phyloP scores from a whole-genome alignment of 495 filamentous ascomycete genomes.

The Echria macrotheca region DNA sequence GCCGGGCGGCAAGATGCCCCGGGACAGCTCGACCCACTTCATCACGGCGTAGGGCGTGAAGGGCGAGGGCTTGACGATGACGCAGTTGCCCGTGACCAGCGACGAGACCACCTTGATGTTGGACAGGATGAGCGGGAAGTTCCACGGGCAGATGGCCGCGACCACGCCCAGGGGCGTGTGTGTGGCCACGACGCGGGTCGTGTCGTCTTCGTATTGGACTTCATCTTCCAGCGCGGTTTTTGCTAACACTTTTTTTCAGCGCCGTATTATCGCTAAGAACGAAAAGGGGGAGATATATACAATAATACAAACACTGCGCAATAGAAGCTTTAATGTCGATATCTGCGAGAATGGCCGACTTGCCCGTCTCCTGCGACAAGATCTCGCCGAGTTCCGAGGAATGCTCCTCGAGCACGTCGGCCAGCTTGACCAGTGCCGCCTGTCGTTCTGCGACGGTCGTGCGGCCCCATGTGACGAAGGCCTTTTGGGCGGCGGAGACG shows the following conservation, averaged over 20 bases:
- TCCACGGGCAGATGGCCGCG: conserved; percentile 57
- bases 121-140: conserved; percentile 56
- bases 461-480: conserved; percentile 41
- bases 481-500: conserved; percentile 39
- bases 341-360: conserved; percentile 28
- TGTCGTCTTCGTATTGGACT: conserved; percentile 47
- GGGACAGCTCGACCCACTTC: conserved; percentile 58
- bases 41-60: conserved; percentile 65
- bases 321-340: conserved; percentile 24
- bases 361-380: conserved; percentile 39
- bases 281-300: conserved; percentile 4
- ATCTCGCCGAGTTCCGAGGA: conserved; percentile 31
- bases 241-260: conserved; percentile 15
- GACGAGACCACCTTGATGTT: conserved; percentile 51
- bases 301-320: conserved; percentile 24
- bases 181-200: conserved; percentile 40
- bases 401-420: conserved; percentile 32
- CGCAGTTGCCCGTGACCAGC: conserved; percentile 54
- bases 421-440: conserved; percentile 48
- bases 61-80: conserved; percentile 59
- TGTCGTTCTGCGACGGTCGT: conserved; percentile 45
- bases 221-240: conserved; percentile 38
- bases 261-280: neutral
- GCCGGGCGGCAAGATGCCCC: conserved; percentile 57
- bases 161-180: conserved; percentile 50